Percentiles rank a stretch among this genome's conserved stretches.
Conservation (phyloP, 768 basidiomycete species). For the Calocybe cyanea region DNA sequence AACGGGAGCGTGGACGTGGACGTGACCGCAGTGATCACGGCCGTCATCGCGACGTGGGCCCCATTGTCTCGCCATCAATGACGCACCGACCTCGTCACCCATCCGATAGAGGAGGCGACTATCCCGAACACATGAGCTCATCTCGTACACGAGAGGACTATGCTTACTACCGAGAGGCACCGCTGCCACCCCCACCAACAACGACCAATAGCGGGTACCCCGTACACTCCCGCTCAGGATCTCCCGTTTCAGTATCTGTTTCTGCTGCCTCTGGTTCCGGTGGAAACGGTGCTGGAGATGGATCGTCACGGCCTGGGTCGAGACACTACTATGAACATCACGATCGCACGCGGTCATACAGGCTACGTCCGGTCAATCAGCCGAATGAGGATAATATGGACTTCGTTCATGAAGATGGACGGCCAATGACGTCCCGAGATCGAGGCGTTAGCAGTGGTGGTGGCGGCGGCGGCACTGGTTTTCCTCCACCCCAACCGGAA, state of each 20-base stretch:
- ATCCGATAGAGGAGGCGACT: conserved; percentile 26
- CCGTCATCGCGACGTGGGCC: conserved; percentile 20
- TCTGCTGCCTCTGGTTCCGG: conserved; percentile 26
- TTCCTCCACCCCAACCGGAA: conserved; percentile 31
- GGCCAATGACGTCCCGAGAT: conserved; percentile 35
- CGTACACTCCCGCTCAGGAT: conserved; percentile 50
- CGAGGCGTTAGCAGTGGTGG: conserved; percentile 28
- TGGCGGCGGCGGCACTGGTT: conserved; percentile 21
- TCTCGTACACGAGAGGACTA: conserved; percentile 35
- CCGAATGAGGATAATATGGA: conserved; percentile 43
- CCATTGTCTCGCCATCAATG: conserved; percentile 40
- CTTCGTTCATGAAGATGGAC: conserved; percentile 52
- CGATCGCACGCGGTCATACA: conserved; percentile 46
- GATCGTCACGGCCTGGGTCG: conserved; percentile 49
- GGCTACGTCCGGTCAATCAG: conserved; percentile 48
- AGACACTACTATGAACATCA: conserved; percentile 46
- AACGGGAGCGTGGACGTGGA: conserved; percentile 34
- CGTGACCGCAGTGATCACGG: conserved; percentile 25
- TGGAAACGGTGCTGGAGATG: conserved; percentile 36
- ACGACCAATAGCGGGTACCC: conserved; percentile 27
- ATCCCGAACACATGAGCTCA: conserved; percentile 27
- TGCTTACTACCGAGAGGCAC: conserved; percentile 32
- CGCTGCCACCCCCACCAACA: conserved; percentile 11
- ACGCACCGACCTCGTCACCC: conserved; percentile 31
- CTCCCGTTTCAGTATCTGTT: conserved; percentile 54